These are phyloP conservation scores for Diaporthe amygdali DNA, from an alignment of 2,329 filamentous ascomycete species.

Conservation along the genomic window DNA sequence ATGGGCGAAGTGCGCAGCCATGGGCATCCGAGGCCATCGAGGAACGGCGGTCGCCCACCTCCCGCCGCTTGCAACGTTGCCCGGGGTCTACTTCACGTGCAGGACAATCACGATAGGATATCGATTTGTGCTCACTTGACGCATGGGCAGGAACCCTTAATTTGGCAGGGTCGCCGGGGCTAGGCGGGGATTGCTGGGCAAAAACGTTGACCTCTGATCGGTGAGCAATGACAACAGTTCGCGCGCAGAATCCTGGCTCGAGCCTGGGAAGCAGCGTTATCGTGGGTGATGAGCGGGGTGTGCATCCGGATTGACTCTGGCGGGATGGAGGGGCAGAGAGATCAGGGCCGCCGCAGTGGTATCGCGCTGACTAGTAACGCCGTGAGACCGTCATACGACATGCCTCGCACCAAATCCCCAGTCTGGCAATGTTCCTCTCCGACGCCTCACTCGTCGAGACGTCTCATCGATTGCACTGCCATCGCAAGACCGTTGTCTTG, in stretches of 20 bases:
- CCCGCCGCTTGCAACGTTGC: background rate
- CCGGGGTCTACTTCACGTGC: background rate
- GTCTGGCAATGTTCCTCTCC: background rate
- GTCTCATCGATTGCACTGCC: background rate
- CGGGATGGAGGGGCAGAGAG: constrained; percentile 1
- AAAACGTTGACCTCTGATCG: background rate
- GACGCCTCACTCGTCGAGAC: background rate
- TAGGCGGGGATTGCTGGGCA: background rate
- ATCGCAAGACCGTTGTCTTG: background rate
- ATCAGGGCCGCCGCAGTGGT: background rate
- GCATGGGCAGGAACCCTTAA: constrained; percentile 8
- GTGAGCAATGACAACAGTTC: background rate
- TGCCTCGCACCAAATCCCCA: constrained; percentile 3
- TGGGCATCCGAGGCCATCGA: background rate
- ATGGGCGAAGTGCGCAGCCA: background rate
- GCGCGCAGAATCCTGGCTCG: background rate
- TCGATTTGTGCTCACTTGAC: background rate
- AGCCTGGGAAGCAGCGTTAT: background rate
- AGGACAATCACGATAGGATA: background rate
- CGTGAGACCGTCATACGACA: background rate
- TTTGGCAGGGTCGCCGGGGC: constrained; percentile 2
- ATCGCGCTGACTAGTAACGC: constrained; percentile 2
- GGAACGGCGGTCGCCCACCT: constrained; percentile 7
- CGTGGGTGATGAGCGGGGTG: background rate
- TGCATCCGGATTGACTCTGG: background rate